These are phyloP conservation scores for Phellinidium pouzarii DNA, from an alignment of 1,284 basidiomycete genomes.

Conservation along the genomic window DNA sequence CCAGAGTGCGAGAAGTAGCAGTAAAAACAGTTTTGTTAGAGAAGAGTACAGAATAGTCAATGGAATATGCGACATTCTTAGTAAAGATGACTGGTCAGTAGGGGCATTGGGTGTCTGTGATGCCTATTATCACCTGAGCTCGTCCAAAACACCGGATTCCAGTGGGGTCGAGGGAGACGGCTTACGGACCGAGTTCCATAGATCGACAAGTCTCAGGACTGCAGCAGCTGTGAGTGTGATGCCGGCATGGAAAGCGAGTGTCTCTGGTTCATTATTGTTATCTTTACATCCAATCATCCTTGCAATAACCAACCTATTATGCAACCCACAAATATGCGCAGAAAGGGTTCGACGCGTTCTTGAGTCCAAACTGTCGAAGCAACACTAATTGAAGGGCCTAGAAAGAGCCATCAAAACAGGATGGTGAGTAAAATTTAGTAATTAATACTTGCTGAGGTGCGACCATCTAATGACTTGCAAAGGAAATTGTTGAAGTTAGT, in stretches of 20 bases:
- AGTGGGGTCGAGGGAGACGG: constrained; percentile 8
- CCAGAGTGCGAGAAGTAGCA: constrained; percentile 83
- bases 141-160: constrained; percentile 48
- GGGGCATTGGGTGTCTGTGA: not conserved
- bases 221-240: constrained; percentile 51
- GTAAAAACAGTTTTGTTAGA: constrained; percentile 78
- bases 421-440: not conserved
- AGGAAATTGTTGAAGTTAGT: not conserved
- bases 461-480: constrained; percentile 68
- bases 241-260: constrained; percentile 62
- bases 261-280: constrained; percentile 40
- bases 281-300: constrained; percentile 2
- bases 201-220: constrained; percentile 38
- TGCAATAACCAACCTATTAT: constrained; percentile 40
- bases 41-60: constrained; percentile 83
- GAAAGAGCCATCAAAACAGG: not conserved
- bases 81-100: not conserved
- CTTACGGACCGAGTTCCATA: constrained; percentile 15
- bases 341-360: constrained; percentile 43
- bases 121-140: constrained; percentile 45
- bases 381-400: not conserved
- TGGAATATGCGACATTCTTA: constrained; percentile 39
- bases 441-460: constrained; percentile 44
- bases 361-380: constrained; percentile 26
- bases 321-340: constrained; percentile 57